Evolutionary conservation across 2,329 filamentous ascomycete genomes (phyloP), one percentile per base, ranked within the genome.

Genomic region (Botrytis cinerea): DNA sequence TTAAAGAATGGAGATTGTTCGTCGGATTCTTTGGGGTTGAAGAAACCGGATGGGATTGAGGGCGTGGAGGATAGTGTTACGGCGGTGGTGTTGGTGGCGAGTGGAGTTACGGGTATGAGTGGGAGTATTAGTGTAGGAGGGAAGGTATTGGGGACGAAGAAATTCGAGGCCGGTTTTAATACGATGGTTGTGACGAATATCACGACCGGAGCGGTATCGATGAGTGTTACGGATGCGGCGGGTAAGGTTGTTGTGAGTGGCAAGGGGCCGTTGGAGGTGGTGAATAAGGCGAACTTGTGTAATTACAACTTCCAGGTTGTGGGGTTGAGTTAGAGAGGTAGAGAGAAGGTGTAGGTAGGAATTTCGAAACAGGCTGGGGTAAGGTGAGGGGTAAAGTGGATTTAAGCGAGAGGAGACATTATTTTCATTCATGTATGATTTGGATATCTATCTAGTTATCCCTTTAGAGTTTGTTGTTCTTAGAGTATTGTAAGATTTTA

Each of bases 281-380:
- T 72, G 22, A 66, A 70, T 14, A 74, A 74, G 25, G 64, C 71
- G 38, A 25, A 32, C 32, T 32, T 73, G 18, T 75, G 73, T 63
- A 75, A 75, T 60, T 73, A 75, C 25, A 75, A 75, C 35, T 73
- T 72, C 51, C 73, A 73, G 25, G 73, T 75, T 25, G 73, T 75
- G 38, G 71, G 60, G 20, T 60, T 73, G 38, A 64, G 32, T 48
- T 71, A 66, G 45, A 14, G 14, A 6, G n/a, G 51, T 54, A 28
- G 14, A 10, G n/a, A 54, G 51, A 54, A 4, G n/a, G 51, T 18
- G 10, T 54, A 7, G 51, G 10, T 54, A 3, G 51, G 20, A 43
- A 35, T 16, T 48, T 9, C 4, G 40, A 6, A 25, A 40, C 20
- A 20, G 40, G 9, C 2, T 12, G 25, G 7, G 32, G 7, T 25